These are phyloP conservation scores for Neostapfia colusana DNA, from an alignment of 176 grass and related monocot species.

Conservation along the genomic window DNA sequence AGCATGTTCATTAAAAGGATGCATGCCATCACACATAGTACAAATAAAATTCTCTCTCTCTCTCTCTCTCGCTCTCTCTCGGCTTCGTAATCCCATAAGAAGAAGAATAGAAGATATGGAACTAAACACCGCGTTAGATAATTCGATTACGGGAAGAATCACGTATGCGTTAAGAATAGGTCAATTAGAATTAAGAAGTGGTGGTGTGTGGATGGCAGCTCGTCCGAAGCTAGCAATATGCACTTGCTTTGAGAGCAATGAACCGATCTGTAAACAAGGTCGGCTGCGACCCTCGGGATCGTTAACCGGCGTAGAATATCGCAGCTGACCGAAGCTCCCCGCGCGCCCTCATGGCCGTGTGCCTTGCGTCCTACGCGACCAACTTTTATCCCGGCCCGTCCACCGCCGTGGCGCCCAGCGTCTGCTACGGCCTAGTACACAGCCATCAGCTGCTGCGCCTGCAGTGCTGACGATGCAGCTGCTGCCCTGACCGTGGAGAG, in stretches of 20 bases:
- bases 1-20: conserved; percentile 45
- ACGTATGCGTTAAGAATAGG: too few relatives aligned
- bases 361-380: conserved; percentile 74
- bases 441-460: conserved; percentile 6
- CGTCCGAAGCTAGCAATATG: conserved; percentile 33
- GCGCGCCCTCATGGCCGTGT: conserved; percentile 51
- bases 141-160: neutral
- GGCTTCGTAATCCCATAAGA: too few relatives aligned
- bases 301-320: conserved; percentile 69
- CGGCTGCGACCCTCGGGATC: conserved; percentile 70
- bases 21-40: too few relatives aligned
- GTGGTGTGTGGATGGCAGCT: conserved; percentile 12
- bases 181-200: neutral
- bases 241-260: conserved; percentile 61
- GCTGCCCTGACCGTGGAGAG: conserved; percentile 20
- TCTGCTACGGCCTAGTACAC: conserved; percentile 23
- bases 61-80: too few relatives aligned
- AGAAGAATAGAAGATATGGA: too few relatives aligned
- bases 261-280: conserved; percentile 58
- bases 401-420: conserved; percentile 86
- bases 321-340: conserved; percentile 36
- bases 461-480: conserved; percentile 32
- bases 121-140: too few relatives aligned
- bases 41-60: conserved; percentile 11
- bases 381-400: conserved; percentile 75